Percentiles rank a stretch among this genome's conserved stretches.
phyloP scores from a whole-genome alignment of 108 stramenopile species.

The Cyclotella choctawhatcheeana region DNA sequence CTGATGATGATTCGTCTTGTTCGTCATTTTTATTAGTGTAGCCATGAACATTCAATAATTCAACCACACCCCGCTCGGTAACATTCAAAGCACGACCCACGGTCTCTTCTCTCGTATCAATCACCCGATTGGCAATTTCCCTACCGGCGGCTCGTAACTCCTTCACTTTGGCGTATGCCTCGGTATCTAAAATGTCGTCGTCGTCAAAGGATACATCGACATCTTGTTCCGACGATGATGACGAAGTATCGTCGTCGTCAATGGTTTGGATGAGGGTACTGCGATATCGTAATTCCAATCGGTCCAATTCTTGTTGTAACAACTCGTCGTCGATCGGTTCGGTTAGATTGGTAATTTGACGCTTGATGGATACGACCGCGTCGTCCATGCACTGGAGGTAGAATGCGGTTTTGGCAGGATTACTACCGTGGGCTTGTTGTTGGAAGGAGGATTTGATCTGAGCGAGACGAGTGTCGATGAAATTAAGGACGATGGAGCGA shows the following conservation, averaged over 20 bases:
- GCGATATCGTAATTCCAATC: conserved; percentile 28
- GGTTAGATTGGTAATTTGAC: conserved; percentile 29
- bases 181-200: conserved; percentile 42
- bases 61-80: conserved; percentile 12
- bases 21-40: conserved; percentile 12
- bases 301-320: conserved; percentile 21
- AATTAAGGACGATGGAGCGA: conserved; percentile 21
- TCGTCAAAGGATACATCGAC: conserved; percentile 37
- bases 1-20: conserved; percentile 11
- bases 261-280: background rate
- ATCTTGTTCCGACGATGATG: conserved; percentile 29
- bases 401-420: conserved; percentile 26
- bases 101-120: conserved; percentile 31
- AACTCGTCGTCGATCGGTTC: conserved; percentile 23
- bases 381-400: conserved; percentile 30
- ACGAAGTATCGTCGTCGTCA: conserved; percentile 32
- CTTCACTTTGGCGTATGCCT: conserved; percentile 37
- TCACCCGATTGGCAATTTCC: conserved; percentile 33
- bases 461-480: conserved; percentile 26
- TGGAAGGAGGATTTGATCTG: background rate
- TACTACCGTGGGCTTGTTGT: conserved; percentile 19
- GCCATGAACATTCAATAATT: conserved; percentile 42
- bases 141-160: conserved; percentile 20
- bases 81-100: conserved; percentile 24
- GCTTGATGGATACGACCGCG: conserved; percentile 20